Evolutionary conservation across 1,284 basidiomycete species (phyloP), one percentile per base, ranked within the genome.

Genomic region (Somion occarium): DNA sequence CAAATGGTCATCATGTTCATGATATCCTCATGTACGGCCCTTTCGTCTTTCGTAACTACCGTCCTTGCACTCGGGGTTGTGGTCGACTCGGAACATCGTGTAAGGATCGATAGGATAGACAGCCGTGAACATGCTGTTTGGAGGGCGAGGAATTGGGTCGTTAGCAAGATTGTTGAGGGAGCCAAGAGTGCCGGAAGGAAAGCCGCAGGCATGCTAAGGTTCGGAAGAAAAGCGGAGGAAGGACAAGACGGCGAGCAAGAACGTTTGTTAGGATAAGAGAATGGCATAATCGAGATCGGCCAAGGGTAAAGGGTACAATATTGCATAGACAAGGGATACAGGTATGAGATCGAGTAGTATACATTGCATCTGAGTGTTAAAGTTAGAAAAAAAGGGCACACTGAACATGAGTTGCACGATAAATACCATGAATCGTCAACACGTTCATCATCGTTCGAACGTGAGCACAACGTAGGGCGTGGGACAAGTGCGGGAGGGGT

Each of bases 1-100:
- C 91, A 93, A 62, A 92, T 91, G 85, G 83, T 93, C 53, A 91
- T 93, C 69, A 90, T 92, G 83, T 93, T 93, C 68, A 90, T 93
- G 85, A 90, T 93, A 49, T 83, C 85, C 1, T 84, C 90, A 0
- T 79, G 81, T 50, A 86, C 85, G 0, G 80, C 83, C 1, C 76
- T 93, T 22, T 79, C 83, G 3, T 75, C 82, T 4, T 83, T 90
- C 53, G 69, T 79, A 45, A 79, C 81, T 1, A 83, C 85, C 1
- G 69, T 82, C 49, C 70, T 82, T 37, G 74, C 80, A 1, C 74
- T 91, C 11, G 68, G 67, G 1, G 76, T 84, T 12, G 74, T 84
- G 3, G 78, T 91, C 18, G 91, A 93, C 62, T 61, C 59, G 5
- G 74, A 85, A 43, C 84, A 90, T 59, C 77, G 89, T 5, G 69